Evolutionary conservation across 2,329 filamentous ascomycete genomes (phyloP).

Genomic region (Fusarium papillatum): DNA sequence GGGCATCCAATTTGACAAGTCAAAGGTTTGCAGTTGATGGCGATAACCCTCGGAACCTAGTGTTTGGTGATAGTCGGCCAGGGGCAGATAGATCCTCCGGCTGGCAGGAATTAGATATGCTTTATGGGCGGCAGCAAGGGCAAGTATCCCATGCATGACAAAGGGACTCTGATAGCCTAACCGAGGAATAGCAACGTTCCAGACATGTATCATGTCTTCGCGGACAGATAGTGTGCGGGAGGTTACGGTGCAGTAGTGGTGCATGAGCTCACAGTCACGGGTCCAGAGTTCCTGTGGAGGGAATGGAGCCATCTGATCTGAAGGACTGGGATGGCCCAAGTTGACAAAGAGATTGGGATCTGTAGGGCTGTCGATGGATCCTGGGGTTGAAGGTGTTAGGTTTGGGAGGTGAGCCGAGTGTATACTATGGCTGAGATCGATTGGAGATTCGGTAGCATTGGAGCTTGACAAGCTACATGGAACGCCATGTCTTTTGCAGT

Average conservation of each 20-base stretch:
- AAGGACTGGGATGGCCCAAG: constrained; percentile 19
- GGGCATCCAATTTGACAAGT: constrained; percentile 43
- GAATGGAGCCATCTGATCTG: constrained; percentile 41
- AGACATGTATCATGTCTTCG: constrained; percentile 43
- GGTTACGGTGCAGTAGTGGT: constrained; percentile 47
- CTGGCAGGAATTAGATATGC: constrained; percentile 44
- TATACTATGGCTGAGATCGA: background rate
- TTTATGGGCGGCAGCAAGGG: constrained; percentile 48
- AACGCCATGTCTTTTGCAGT: constrained; percentile 46
- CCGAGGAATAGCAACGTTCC: constrained; percentile 42
- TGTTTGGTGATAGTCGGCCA: constrained; percentile 47
- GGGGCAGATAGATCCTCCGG: constrained; percentile 41
- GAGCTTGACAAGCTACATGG: constrained; percentile 43
- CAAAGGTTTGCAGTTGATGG: constrained; percentile 30
- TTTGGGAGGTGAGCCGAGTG: constrained; percentile 25
- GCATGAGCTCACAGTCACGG: constrained; percentile 47
- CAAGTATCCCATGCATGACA: constrained; percentile 48
- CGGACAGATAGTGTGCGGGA: constrained; percentile 38
- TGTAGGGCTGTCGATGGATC: constrained; percentile 11
- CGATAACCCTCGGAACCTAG: constrained; percentile 48
- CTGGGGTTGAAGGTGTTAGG: constrained; percentile 25
- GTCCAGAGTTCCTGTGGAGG: constrained; percentile 38
- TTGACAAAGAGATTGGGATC: constrained; percentile 17
- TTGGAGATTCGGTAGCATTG: background rate
- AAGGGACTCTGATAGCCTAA: constrained; percentile 45